Base-by-base conservation (phyloP, 768 basidiomycete species). In the Scleroderma citrinum region DNA sequence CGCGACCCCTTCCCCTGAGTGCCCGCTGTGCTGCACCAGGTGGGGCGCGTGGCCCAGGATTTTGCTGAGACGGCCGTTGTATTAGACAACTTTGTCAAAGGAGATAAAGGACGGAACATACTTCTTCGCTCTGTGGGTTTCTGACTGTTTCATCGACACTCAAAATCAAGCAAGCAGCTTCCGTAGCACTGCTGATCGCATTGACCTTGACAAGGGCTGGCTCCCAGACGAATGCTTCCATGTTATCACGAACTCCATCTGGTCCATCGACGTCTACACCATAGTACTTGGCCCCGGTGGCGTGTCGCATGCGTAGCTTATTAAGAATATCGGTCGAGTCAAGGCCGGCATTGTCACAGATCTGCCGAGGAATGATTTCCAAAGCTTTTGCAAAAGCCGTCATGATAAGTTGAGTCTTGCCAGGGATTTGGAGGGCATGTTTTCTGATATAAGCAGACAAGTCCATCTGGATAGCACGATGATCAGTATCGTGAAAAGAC, bases 181-280 rank as follows among this genome's bases (percentile, higher is more conserved):
- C 96, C 10, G 90, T 77, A 5, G 96, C 96, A 61, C 94, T 95
- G 66, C 83, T 86, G 61, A 99, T 84, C 20, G 96, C 96, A 61
- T 99, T 99, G 40, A 83, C 70, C 72, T 98, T 99, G 60, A 98
- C 90, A 51, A 98, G 74, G 54, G 87, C 87, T 14, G 96, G 95
- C 64, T 98, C 96, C 95, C 96, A 98, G 7, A 99, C 95, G 61
- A 98, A 99, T 39, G 90, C 87, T 46, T 92, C 91, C 85, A 98
- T 85, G 69, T 98, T 99, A 69, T 99, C 83, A 47, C 91, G 83
- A 23, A 97, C 89, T 17, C 92, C 91, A 24, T 89, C 85, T 3
- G 76, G 69, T 12, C 87, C 87, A 48, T 97, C 94, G 23, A 99
- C 92, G 57, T 96, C 93, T 13, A 98, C 93, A 52, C 96, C 96